A percentile compares a stretch with the other conserved stretches of the same genome.
These are phyloP conservation scores for Thalia dealbata DNA, from an alignment of 176 grass and related monocot species.

Conservation along the genomic window DNA sequence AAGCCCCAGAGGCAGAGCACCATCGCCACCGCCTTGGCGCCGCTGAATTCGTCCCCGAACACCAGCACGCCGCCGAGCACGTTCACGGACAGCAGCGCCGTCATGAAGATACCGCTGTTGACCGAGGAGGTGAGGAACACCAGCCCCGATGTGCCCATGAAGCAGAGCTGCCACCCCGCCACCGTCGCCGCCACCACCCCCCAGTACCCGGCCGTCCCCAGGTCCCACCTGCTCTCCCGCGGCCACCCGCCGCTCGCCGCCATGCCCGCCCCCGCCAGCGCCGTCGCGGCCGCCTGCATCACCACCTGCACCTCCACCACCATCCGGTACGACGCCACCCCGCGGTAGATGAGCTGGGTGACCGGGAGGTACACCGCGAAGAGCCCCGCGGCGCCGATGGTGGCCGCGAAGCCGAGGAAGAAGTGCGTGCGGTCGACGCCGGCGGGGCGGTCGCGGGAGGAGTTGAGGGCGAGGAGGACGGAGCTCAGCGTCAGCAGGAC, in stretches of 20 bases:
- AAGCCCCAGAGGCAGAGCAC: conserved; percentile 81
- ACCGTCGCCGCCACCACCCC: conserved; percentile 39
- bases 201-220: conserved; percentile 50
- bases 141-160: conserved; percentile 85
- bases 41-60: conserved; percentile 56
- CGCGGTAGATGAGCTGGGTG: conserved; percentile 76
- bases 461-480: conserved; percentile 28
- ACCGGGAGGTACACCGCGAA: conserved; percentile 80
- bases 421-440: conserved; percentile 40
- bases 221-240: conserved; percentile 49
- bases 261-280: conserved; percentile 46
- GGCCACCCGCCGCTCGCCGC: conserved; percentile 25
- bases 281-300: conserved; percentile 80
- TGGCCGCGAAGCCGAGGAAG: conserved; percentile 59
- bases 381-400: conserved; percentile 68
- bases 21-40: conserved; percentile 61
- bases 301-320: conserved; percentile 73
- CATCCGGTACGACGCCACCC: conserved; percentile 53
- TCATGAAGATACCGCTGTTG: conserved; percentile 91
- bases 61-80: conserved; percentile 64
- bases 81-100: conserved; percentile 67
- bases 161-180: conserved; percentile 73
- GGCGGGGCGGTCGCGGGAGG: conserved; percentile 31
- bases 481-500: conserved; percentile 76
- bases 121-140: conserved; percentile 85